These are phyloP conservation scores for Pichia sp. DNA, from an alignment of 1,139 yeast genomes.

Conservation along the genomic window DNA sequence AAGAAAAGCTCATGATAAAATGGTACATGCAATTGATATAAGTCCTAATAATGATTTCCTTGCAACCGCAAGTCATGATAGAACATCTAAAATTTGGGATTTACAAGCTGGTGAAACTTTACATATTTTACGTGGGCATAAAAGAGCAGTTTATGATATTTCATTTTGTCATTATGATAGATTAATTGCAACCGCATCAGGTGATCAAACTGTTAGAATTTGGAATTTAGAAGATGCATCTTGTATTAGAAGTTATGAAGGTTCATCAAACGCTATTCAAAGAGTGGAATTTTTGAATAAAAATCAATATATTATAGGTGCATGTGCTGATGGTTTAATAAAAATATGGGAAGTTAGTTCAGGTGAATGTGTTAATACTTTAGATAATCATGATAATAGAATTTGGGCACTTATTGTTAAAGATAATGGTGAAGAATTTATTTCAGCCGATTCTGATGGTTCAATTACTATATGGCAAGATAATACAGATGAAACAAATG, in stretches of 20 bases:
- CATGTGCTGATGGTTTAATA: conserved; percentile 93
- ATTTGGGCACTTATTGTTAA: conserved; percentile 81
- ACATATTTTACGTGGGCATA: conserved; percentile 83
- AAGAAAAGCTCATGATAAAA: conserved; percentile 94
- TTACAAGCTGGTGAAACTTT: conserved; percentile 73
- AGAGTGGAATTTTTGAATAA: conserved; percentile 64
- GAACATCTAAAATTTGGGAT: conserved; percentile 87
- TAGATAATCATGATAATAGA: conserved; percentile 89
- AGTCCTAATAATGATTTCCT: conserved; percentile 83
- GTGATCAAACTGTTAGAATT: conserved; percentile 83
- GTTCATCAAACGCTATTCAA: conserved; percentile 90
- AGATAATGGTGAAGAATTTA: conserved; percentile 61
- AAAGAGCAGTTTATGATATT: conserved; percentile 92
- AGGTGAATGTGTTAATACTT: conserved; percentile 75
- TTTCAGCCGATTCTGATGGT: conserved; percentile 95
- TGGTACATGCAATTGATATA: conserved; percentile 80
- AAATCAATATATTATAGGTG: conserved; percentile 65
- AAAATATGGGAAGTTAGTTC: conserved; percentile 78
- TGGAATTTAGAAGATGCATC: conserved; percentile 81
- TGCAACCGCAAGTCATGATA: conserved; percentile 96
- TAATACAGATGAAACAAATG: conserved; percentile 63
- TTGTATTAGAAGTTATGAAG: conserved; percentile 81
- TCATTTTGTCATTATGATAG: conserved; percentile 77
- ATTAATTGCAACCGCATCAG: conserved; percentile 70
- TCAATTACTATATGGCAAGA: conserved; percentile 85